Base-by-base conservation (phyloP, 257 asterid species). In the Solanum appendiculatum region DNA sequence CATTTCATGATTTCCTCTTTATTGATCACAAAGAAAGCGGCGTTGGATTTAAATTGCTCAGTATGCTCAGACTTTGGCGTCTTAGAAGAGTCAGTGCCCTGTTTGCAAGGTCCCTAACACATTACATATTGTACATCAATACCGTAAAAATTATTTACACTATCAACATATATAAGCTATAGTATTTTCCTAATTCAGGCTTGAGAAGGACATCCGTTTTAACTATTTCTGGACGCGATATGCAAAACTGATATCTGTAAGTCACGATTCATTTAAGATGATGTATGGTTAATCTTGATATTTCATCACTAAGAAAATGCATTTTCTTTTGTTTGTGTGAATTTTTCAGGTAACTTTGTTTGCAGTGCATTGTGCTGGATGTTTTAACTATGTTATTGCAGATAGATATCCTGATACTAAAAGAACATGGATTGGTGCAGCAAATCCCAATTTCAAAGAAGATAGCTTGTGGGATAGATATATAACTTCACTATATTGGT, bases 1-100 rank as follows among this genome's bases (percentile, higher is more conserved):
- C 98, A 36, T 93, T 95, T 89, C 97, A 92, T 85, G 88, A 94
- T 83, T 90, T 92, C 85, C 92, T 93, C 88, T 95, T 94, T 95
- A 91, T 95, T 20, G 86, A 92, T 85, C 98, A 96, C 75, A 29
- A 85, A 69, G 63, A 34, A 48, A 90, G 91, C 63, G 96, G 96
- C 23, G 81, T 96, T 7, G 98, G 97, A 15, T 92, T 91, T 56
- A 92, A 94, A 46, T 34, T 96, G 83, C 94, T 96, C 7, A 94
- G 97, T 88, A 96, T 96, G 98, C 97, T 96, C 37, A 92, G 99
- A 20, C 96, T 96, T 11, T 96, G 98, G 99, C 99, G 99, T 70
- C 96, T 96, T 88, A 86, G 98, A 88, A 90, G 98, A 84, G 98
- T 95, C 92, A 96, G 99, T 94, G 90, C 94, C 66, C 90, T 95